Base-by-base conservation (phyloP, 768 basidiomycete genomes). In the Antrodiella citrinella region DNA sequence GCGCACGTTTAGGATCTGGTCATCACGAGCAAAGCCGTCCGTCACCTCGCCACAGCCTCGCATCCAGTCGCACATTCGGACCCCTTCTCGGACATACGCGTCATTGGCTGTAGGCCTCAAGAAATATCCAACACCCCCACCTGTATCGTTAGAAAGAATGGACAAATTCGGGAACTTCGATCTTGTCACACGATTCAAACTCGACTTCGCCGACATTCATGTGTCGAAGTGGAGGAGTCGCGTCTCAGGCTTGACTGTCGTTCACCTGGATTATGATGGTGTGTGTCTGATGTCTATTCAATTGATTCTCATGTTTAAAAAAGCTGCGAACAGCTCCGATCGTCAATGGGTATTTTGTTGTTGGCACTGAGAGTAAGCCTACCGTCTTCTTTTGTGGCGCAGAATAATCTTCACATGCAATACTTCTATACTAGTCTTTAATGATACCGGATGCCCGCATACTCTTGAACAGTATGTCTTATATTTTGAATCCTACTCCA, bases 401-500 rank as follows among this genome's bases (percentile, higher is more conserved):
- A 21, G 24, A 26, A 11, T 20, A 43, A 7, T 11, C 35, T 13
- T 19, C 52, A 42, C 30, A 18, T 25, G 47, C 30, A 22, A 47
- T 57, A 20, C 43, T 26, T n/a, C n/a, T n/a, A n/a, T n/a, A n/a
- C 20, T 50, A 94, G 92, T 94, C 63, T 95, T 96, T 68, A 76
- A 95, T 68, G 94, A 96, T 62, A 86, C 82, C 45, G 95, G 95
- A 50, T 88, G 94, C 59, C 95, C 95, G 2, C 95, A 97, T 66
- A 97, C 95, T 1, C 71, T 98, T 35, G 95, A 97, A 69, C 94
- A 97, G 90, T 91, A 62, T 62, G 86, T 71, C 12, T n/a, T 44
- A 26, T 35, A 18, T 30, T 19, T 41, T 35, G 30, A 15, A 35
- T 35, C 18, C 2, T 24, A 15, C 13, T 41, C 23, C 26, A 25